These are phyloP conservation scores for Chondrostereum purpureum DNA, from an alignment of 1,284 basidiomycete species.

Conservation along the genomic window DNA sequence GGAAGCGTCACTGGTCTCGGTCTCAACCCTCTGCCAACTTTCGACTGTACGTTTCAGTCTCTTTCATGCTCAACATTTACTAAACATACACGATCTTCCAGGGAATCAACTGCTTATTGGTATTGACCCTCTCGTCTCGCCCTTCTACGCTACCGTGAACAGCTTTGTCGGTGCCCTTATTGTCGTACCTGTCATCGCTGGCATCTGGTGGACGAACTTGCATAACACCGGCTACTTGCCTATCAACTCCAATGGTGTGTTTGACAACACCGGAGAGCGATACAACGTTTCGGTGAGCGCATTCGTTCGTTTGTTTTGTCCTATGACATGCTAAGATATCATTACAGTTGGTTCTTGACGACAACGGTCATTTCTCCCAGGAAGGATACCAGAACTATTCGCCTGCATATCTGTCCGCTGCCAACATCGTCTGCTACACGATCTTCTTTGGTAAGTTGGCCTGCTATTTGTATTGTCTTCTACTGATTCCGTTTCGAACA, in stretches of 20 bases:
- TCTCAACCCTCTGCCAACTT: slow-evolving; percentile 28
- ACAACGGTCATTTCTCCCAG: slow-evolving; percentile 19
- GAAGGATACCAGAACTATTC: slow-evolving; percentile 20
- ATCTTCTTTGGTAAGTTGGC: background rate
- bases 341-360: too few species aligned
- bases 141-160: slow-evolving; percentile 22
- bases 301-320: too few species aligned
- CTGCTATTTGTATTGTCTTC: background rate
- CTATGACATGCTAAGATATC: too few species aligned
- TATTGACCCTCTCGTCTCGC: slow-evolving; percentile 19
- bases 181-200: slow-evolving; percentile 15
- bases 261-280: slow-evolving; percentile 26
- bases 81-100: background rate
- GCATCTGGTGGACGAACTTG: slow-evolving; percentile 10
- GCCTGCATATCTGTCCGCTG: slow-evolving; percentile 11
- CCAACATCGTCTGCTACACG: slow-evolving; percentile 5
- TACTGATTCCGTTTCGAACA: too few species aligned
- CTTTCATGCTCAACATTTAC: background rate
- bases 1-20: slow-evolving; percentile 12
- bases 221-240: slow-evolving; percentile 16
- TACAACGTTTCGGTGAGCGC: slow-evolving; percentile 31
- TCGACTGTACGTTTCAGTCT: slow-evolving; percentile 25
- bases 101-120: slow-evolving; percentile 24
- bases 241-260: slow-evolving; percentile 22
- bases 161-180: slow-evolving; percentile 17